Conservation (phyloP, 2,329 filamentous ascomycete genomes). For the Seiridium unicorne region DNA sequence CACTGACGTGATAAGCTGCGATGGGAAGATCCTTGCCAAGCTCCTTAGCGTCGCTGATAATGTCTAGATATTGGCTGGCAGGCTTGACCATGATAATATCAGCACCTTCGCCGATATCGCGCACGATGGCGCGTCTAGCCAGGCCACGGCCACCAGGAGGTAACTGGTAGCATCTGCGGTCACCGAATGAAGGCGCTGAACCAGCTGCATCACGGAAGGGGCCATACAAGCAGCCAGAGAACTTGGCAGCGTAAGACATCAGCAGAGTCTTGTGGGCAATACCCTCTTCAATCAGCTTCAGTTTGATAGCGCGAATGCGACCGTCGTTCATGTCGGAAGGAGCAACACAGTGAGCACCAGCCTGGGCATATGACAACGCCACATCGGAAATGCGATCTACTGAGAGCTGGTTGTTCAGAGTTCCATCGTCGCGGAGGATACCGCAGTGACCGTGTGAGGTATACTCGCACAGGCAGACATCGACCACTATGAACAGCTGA, state of each 20-base stretch:
- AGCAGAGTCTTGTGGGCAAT: conserved; percentile 87
- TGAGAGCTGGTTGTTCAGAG: conserved; percentile 87
- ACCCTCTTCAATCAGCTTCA: conserved; percentile 93
- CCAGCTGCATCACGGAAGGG: conserved; percentile 97
- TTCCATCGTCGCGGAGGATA: conserved; percentile 89
- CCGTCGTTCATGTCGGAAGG: conserved; percentile 99
- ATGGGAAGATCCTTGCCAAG: conserved; percentile 88
- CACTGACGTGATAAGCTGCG: conserved; percentile 94
- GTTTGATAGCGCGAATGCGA: conserved; percentile 93
- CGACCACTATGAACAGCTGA: conserved; percentile 83
- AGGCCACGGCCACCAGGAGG: conserved; percentile 89
- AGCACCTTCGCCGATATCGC: conserved; percentile 90
- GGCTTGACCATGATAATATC: conserved; percentile 99
- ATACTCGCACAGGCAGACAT: conserved; percentile 98
- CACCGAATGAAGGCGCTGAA: conserved; percentile 86
- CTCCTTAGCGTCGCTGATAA: conserved; percentile 96
- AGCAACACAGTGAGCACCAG: conserved; percentile 93
- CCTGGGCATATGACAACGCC: conserved; percentile 95
- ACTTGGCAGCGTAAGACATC: conserved; percentile 98
- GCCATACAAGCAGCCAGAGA: conserved; percentile 93
- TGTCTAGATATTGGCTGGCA: conserved; percentile 91
- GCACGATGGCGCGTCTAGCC: conserved; percentile 82
- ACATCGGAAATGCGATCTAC: conserved; percentile 95
- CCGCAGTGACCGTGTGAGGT: conserved; percentile 97
- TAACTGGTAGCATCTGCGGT: conserved; percentile 95